phyloP scores from a whole-genome alignment of 2,329 filamentous ascomycete species.

The Zymoseptoria crescenta region DNA sequence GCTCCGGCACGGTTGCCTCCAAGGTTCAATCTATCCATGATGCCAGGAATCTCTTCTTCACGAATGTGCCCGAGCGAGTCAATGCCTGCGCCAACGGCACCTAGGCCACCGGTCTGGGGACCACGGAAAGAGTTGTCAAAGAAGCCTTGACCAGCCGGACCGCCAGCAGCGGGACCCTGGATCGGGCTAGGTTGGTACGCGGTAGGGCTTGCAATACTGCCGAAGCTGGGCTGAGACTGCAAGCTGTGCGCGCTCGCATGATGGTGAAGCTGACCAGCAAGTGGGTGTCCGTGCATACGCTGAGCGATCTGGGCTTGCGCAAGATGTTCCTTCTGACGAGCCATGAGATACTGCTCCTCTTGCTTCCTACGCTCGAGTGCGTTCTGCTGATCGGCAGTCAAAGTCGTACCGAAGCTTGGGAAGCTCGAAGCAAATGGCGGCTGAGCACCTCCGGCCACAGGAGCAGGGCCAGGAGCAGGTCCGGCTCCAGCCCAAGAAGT shows the following conservation, averaged over 20 bases:
- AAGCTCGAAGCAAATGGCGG: slow-evolving; percentile 91
- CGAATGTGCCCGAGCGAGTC: slow-evolving; percentile 43
- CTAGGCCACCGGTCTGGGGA: slow-evolving; percentile 33
- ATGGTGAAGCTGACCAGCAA: slow-evolving; percentile 65
- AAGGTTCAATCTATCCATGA: slow-evolving; percentile 59
- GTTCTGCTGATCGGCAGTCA: slow-evolving; percentile 97
- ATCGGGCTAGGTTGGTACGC: slow-evolving; percentile 54
- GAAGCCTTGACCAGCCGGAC: slow-evolving; percentile 47
- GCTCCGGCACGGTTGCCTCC: slow-evolving; percentile 42
- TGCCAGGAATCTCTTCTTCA: slow-evolving; percentile 62
- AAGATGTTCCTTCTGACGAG: slow-evolving; percentile 87
- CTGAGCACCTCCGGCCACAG: slow-evolving; percentile 40
- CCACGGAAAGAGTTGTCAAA: slow-evolving; percentile 54
- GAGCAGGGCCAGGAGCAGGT: slow-evolving; percentile 13
- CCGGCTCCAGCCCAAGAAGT: slow-evolving; percentile 36
- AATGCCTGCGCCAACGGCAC: slow-evolving; percentile 38
- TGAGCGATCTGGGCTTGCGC: slow-evolving; percentile 75
- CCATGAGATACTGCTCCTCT: slow-evolving; percentile 95
- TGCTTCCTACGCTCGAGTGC: slow-evolving; percentile 93
- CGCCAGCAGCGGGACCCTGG: slow-evolving; percentile 33
- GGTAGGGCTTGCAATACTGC: slow-evolving; percentile 78
- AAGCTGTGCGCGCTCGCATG: slow-evolving; percentile 92
- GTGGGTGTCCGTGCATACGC: slow-evolving; percentile 48
- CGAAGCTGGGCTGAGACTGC: slow-evolving; percentile 94
- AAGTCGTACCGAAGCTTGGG: slow-evolving; percentile 89